A percentile compares a stretch with the other conserved stretches of the same genome.
Conservation (phyloP, 129 eudicot species). For the Chrysanthemum lavandulifolium region DNA sequence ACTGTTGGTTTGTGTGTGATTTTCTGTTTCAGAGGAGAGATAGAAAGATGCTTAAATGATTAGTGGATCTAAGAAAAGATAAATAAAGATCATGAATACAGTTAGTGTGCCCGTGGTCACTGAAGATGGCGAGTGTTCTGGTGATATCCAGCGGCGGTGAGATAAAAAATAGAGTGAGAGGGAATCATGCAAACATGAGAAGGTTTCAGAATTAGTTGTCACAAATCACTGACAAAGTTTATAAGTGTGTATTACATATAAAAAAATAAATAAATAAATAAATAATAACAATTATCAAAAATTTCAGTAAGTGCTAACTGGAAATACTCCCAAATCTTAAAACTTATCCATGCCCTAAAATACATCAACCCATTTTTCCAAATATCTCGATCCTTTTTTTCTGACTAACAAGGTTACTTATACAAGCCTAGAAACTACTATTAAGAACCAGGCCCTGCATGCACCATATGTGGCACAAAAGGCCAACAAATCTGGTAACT, state of each 20-base stretch:
- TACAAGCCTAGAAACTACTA: constrained; percentile 6
- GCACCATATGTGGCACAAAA: constrained; percentile 15
- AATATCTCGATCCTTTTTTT: not conserved
- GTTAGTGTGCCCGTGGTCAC: no score
- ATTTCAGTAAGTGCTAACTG: not conserved
- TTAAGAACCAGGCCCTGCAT: not conserved
- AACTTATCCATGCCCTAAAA: not conserved
- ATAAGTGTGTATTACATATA: not conserved
- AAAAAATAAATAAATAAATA: no score
- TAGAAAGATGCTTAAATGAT: no score
- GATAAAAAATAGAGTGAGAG: no score
- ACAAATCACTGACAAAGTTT: constrained; percentile 5
- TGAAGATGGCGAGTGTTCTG: no score
- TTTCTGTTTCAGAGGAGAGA: no score
- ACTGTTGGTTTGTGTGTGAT: no score
- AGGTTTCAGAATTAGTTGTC: not conserved
- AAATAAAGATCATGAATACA: no score
- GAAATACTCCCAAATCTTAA: not conserved
- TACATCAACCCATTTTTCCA: not conserved
- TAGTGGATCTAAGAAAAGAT: no score
- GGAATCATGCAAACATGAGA: not conserved
- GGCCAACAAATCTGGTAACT: not conserved
- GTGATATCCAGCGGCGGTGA: no score
- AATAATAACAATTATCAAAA: not conserved
- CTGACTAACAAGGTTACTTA: constrained; percentile 3